Conservation (phyloP, 169 alveolate species). For the Eimeria acervulina region DNA sequence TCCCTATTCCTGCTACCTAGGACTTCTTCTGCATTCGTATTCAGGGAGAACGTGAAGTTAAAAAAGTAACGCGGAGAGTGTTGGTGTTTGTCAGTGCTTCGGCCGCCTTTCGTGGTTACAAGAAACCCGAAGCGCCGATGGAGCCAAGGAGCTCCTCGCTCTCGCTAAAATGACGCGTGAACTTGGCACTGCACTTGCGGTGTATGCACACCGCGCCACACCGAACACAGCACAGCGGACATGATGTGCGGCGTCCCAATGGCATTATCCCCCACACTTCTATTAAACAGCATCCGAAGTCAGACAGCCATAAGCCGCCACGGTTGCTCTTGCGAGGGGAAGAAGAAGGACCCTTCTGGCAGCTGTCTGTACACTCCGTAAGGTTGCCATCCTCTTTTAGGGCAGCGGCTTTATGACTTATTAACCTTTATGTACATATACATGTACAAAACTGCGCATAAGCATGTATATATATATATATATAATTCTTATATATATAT, state of each 20-base stretch:
- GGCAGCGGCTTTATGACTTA: background rate
- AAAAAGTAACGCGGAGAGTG: background rate
- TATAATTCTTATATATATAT: background rate
- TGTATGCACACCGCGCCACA: background rate
- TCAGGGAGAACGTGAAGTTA: background rate
- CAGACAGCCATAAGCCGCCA: background rate
- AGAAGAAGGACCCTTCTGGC: background rate
- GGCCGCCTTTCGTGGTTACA: too few species aligned
- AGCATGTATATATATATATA: too few species aligned
- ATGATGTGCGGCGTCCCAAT: background rate
- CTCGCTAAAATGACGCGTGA: background rate
- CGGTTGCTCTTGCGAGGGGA: background rate
- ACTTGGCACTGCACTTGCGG: background rate
- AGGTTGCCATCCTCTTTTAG: background rate
- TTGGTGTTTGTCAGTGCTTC: background rate
- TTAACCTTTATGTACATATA: background rate
- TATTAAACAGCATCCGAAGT: background rate
- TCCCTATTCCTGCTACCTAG: too few species aligned
- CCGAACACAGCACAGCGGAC: background rate
- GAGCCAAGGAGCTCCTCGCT: background rate
- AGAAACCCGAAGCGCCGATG: too few species aligned
- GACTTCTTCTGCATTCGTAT: too few species aligned
- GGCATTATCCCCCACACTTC: background rate
- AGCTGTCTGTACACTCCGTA: background rate
- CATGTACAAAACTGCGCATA: background rate